A percentile compares a stretch with the other conserved stretches of the same genome.
Conservation (phyloP, 1,284 basidiomycete species). For the Fereydounia khargensis region DNA sequence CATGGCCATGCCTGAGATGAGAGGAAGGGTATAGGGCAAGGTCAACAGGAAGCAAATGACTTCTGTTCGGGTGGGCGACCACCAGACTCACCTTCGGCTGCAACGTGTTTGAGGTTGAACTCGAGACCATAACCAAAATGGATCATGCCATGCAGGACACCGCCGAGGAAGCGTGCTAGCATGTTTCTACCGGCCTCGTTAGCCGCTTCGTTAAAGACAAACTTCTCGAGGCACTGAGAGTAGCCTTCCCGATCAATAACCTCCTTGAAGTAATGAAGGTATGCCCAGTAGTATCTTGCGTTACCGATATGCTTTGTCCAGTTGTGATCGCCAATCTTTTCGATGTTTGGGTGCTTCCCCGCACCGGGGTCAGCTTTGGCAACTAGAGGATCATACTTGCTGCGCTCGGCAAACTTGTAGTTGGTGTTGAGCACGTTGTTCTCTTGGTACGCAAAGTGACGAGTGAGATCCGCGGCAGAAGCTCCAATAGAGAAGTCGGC, state of each 20-base stretch:
- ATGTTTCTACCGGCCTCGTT: conserved; percentile 5
- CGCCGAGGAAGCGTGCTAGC: conserved; percentile 41
- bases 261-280: conserved; percentile 26
- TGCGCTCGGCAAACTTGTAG: conserved; percentile 11
- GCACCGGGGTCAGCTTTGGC: background rate
- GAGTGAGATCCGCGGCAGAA: conserved; percentile 2
- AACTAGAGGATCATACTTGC: conserved; percentile 7
- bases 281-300: conserved; percentile 28
- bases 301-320: conserved; percentile 29
- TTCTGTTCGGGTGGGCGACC: background rate
- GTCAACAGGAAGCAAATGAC: background rate
- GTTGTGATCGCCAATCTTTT: conserved; percentile 8
- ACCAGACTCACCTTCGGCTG: conserved; percentile 49
- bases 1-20: conserved; percentile 28
- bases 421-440: conserved; percentile 7
- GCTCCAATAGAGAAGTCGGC: conserved; percentile 19
- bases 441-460: conserved; percentile 8
- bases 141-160: conserved; percentile 55
- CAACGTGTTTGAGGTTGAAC: conserved; percentile 34
- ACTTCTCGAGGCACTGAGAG: conserved; percentile 7
- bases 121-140: conserved; percentile 56
- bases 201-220: conserved; percentile 20
- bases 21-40: conserved; percentile 35
- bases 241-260: conserved; percentile 3
- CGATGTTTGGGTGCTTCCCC: background rate